These are phyloP conservation scores for Salvia miltiorrhiza DNA, from an alignment of 257 asterid genomes.

Conservation along the genomic window DNA sequence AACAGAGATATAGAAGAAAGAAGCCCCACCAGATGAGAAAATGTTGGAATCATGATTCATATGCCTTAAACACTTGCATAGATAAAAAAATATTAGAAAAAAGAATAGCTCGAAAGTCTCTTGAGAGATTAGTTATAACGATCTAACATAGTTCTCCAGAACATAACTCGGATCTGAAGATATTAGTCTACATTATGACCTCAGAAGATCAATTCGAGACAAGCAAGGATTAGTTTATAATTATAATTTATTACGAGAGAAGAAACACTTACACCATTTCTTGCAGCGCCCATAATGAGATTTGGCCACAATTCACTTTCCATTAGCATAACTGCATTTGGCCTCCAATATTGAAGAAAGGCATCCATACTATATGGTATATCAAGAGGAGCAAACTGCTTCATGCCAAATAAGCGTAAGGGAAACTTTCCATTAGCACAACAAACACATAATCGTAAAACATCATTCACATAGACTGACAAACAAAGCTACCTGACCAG, in stretches of 20 bases:
- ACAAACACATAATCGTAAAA: no score
- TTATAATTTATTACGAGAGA: background rate
- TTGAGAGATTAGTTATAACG: background rate
- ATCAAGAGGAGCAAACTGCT: slow-evolving; percentile 95
- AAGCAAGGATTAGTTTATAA: background rate
- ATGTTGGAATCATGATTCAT: background rate
- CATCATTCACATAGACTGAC: background rate
- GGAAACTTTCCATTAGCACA: background rate
- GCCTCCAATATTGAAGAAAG: slow-evolving; percentile 84
- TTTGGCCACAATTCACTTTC: slow-evolving; percentile 97
- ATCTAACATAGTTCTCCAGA: background rate
- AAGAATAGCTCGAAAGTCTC: slow-evolving; percentile 3
- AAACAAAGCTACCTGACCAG: background rate
- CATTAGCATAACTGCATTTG: slow-evolving; percentile 68
- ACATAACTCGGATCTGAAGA: slow-evolving; percentile 11
- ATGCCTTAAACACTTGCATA: background rate
- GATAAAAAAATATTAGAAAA: background rate
- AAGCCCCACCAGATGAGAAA: background rate
- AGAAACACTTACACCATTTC: slow-evolving; percentile 50
- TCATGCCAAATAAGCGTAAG: slow-evolving; percentile 10
- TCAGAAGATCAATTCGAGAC: background rate
- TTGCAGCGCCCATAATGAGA: slow-evolving; percentile 77
- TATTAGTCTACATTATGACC: background rate
- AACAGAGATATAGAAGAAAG: background rate
- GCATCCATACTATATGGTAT: slow-evolving; percentile 70